Percentiles rank a stretch among this genome's conserved stretches.
Evolutionary conservation across 2,329 filamentous ascomycete genomes (phyloP).

Genomic region (Colletotrichum musicola): DNA sequence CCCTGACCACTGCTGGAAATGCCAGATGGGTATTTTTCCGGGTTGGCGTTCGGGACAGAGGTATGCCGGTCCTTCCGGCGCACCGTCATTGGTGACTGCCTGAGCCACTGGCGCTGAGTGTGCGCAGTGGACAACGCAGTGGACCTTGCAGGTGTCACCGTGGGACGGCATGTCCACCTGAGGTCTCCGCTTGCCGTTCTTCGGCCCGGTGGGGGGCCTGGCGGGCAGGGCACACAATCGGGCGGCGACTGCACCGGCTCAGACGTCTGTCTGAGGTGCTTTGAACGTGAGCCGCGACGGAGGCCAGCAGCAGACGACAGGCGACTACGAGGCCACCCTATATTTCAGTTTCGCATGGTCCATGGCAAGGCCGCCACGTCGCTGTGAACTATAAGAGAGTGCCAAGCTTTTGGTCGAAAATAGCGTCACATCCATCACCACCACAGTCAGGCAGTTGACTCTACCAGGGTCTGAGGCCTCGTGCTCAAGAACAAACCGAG

Average conservation of each 20-base stretch:
- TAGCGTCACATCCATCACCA: too few relatives aligned
- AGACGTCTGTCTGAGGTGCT: neutral
- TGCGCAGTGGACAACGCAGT: neutral
- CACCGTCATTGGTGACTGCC: neutral
- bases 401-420: too few relatives aligned
- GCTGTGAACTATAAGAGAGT: too few relatives aligned
- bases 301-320: neutral
- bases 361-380: too few relatives aligned
- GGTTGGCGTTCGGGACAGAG: conserved; percentile 2
- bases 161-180: neutral
- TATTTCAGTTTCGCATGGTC: too few relatives aligned
- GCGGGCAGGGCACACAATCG: conserved; percentile 26
- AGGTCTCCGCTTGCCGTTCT: conserved; percentile 2
- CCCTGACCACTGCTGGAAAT: conserved; percentile 1
- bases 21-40: neutral
- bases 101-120: conserved; percentile 5
- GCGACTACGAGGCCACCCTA: too few relatives aligned
- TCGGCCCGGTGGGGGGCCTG: conserved; percentile 17
- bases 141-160: neutral
- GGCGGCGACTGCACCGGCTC: conserved; percentile 8
- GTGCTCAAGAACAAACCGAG: too few relatives aligned
- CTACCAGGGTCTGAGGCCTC: neutral
- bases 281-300: too few relatives aligned
- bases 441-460: too few relatives aligned
- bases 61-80: conserved; percentile 17